phyloP scores from a whole-genome alignment of 2,329 filamentous ascomycete genomes.

The Aschersonia sp. region DNA sequence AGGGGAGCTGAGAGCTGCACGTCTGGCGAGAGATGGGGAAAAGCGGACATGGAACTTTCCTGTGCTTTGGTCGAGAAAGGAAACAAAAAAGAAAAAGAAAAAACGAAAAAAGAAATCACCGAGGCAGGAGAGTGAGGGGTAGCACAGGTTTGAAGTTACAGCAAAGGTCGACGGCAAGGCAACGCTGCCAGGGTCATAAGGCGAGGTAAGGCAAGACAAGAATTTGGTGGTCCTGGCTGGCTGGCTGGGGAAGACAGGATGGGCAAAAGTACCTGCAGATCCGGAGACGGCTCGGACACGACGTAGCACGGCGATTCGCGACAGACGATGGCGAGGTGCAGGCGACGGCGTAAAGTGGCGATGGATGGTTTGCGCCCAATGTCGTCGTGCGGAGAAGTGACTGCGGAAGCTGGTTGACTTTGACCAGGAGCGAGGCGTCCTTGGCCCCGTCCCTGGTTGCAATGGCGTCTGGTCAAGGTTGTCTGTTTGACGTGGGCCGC shows the following conservation, averaged over 20 bases:
- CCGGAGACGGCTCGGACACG: constrained; percentile 5
- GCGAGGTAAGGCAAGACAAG: constrained; percentile 1
- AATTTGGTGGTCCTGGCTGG: neutral
- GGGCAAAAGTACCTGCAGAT: constrained; percentile 10
- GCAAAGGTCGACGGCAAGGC: neutral
- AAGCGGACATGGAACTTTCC: too few species aligned
- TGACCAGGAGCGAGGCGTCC: too few species aligned
- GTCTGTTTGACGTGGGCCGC: too few species aligned
- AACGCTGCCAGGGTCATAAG: neutral
- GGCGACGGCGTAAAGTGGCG: neutral
- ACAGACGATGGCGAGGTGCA: neutral
- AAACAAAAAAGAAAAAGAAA: too few species aligned
- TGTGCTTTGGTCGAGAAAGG: too few species aligned
- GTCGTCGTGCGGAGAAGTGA: neutral
- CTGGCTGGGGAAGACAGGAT: constrained; percentile 1
- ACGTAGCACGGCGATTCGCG: too few species aligned
- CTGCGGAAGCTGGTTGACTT: neutral
- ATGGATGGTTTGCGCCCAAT: neutral
- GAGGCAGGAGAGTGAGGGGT: too few species aligned
- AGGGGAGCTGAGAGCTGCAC: too few species aligned
- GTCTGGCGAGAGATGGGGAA: too few species aligned
- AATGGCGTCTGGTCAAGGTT: too few species aligned
- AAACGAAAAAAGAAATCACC: too few species aligned
- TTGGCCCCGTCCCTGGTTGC: neutral
- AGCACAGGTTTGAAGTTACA: neutral